Conservation (phyloP, 148 eudicot species). For the Rhododendron kiyosumense region DNA sequence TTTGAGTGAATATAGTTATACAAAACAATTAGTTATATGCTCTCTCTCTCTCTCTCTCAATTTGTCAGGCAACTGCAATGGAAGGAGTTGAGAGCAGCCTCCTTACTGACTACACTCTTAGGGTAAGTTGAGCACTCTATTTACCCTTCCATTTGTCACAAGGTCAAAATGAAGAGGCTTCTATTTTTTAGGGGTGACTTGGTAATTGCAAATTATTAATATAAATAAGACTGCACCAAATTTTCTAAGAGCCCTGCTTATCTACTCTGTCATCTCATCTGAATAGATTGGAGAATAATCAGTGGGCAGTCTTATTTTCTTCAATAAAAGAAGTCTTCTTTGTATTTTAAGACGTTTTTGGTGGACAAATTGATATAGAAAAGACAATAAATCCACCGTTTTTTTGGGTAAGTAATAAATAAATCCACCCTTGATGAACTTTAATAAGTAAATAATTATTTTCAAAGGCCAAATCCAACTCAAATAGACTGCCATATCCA, state of each 20-base stretch:
- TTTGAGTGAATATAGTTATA: not conserved
- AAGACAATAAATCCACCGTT: too few relatives aligned
- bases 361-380: not conserved
- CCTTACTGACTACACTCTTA: constrained; percentile 81
- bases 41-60: not conserved
- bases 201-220: not conserved
- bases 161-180: not conserved
- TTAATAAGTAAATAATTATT: too few relatives aligned
- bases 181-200: not conserved
- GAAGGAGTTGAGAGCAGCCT: constrained; percentile 87
- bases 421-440: not conserved
- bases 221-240: not conserved
- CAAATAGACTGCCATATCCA: not conserved
- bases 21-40: too few relatives aligned
- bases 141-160: not conserved
- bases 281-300: not conserved
- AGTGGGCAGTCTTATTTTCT: not conserved
- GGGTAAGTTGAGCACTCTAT: constrained; percentile 30
- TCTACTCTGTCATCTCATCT: not conserved
- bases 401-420: too few relatives aligned
- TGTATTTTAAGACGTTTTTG: not conserved
- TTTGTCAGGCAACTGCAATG: constrained; percentile 81
- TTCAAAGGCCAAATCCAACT: not conserved
- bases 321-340: not conserved
- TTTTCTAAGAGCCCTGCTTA: not conserved